A percentile compares a stretch with the other conserved stretches of the same genome.
Conservation (phyloP, 2,329 filamentous ascomycete species). For the Phyllosticta citribraziliensis region DNA sequence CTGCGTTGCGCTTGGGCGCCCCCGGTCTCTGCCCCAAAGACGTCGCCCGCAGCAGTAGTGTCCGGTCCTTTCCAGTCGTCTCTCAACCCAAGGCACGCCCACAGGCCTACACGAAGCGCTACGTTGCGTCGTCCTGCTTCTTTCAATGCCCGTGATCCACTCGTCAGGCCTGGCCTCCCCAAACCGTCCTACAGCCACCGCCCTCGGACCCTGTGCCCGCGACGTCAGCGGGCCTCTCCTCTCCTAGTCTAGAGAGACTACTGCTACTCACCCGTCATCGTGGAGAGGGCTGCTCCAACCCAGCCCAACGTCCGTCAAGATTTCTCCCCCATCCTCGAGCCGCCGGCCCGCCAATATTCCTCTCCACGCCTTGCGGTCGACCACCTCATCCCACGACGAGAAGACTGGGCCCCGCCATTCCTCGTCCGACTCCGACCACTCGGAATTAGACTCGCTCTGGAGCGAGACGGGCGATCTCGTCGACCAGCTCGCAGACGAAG, state of each 20-base stretch:
- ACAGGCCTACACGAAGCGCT: not conserved
- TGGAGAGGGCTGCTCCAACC: constrained; percentile 30
- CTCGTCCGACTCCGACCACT: constrained; percentile 58
- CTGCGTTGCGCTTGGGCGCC: not conserved
- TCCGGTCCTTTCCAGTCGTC: not conserved
- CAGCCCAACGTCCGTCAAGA: constrained; percentile 72
- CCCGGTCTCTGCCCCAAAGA: not conserved
- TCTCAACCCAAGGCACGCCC: not conserved
- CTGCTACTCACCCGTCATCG: constrained; percentile 9
- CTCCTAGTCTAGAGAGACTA: constrained; percentile 2
- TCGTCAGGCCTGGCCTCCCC: constrained; percentile 8
- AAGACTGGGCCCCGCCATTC: constrained; percentile 42
- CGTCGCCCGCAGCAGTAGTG: not conserved
- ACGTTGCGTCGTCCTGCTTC: not conserved
- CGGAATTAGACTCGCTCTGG: constrained; percentile 50
- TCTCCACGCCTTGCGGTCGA: constrained; percentile 59
- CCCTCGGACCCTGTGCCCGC: constrained; percentile 10
- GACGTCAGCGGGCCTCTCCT: constrained; percentile 8
- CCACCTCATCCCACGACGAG: constrained; percentile 36
- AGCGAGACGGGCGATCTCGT: constrained; percentile 91
- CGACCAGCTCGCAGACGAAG: constrained; percentile 75
- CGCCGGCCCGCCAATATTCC: constrained; percentile 78
- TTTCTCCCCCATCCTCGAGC: constrained; percentile 56
- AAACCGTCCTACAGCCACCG: constrained; percentile 7
- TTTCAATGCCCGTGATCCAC: constrained; percentile 11